Evolutionary conservation across 306 rosid species (phyloP), one percentile per base, ranked within the genome.

Genomic region (Vigna radiata): DNA sequence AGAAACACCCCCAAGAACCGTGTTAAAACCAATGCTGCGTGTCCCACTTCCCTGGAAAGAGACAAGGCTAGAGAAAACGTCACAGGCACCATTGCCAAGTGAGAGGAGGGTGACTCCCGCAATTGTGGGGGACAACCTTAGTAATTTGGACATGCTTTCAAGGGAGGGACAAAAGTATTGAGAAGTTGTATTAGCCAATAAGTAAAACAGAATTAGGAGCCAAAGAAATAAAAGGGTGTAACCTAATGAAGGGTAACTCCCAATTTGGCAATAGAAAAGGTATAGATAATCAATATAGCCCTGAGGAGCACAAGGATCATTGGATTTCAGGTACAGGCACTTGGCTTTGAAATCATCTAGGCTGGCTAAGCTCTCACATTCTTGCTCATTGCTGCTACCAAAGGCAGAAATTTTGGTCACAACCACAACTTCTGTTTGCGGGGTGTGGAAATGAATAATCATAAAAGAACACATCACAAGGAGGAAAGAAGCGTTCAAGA

Each of bases 401-500:
- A 46, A 63, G 66, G 62, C 11, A 4, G 21, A 65, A 33, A 23
- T 33, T 21, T 37, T 64, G 49, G n/a, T 48, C n/a, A 71, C 44
- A 77, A 65, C 50, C 9, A 70, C 54, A 62, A 37, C 65, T 77
- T 87, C 68, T 37, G 84, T 65, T 77, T 87, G 71, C 39, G 84
- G 69, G 52, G 88, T 37, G 61, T 76, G 44, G 33, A 74, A 62
- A 73, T 76, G 73, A 46, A 69, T 11, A 14, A 86, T 17, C 67
- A 84, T 50, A 76, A 78, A 67, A 59, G 76, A 66, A 68, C 37
- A 84, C 2, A 39, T 71, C 43, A 85, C 67, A 0, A 88, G 10
- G 29, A 90, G 79, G 66, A 81, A 81, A 6, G 85, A 84, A 59
- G 72, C 39, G 78, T 90, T 88, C 80, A 88, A 61, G 78, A 90